Evolutionary conservation across 2,329 filamentous ascomycete species (phyloP), one percentile per base, ranked within the genome.

Genomic region (Talaromyces amestolkiae): DNA sequence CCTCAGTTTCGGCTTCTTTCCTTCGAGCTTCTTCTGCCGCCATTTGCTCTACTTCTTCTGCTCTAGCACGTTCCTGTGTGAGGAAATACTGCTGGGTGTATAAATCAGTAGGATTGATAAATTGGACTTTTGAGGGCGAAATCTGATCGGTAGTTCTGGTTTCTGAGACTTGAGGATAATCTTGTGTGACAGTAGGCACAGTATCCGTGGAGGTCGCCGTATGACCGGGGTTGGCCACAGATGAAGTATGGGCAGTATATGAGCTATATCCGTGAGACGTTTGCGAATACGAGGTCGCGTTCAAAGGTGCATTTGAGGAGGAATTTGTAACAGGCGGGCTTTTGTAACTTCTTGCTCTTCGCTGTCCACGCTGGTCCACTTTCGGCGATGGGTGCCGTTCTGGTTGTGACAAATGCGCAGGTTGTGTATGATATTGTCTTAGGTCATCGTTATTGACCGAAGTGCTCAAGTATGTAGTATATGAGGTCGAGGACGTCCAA

Each of bases 71-170:
- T 56, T 66, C 65, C 19, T 66, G 61, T 15, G 54, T 54, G 51
- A 60, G 47, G n/a, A 63, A 53, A 22, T 66, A 66, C 49, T 66
- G 61, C 19, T 66, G 61, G 11, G 49, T 60, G 27, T 61, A 66
- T 7, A 64, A 58, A 49, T 64, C 61, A 24, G 24, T 64, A 17
- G 65, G 61, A 10, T 66, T 61, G 22, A 66, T 64, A 10, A 24
- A 64, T n/a, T 66, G 65, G 15, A 64, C 39, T 15, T 61, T 60
- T 49, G 61, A 58, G 4, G 61, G 61, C 0, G 65, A 61, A 19
- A 45, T 64, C 35, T 66, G 60, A 17, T 63, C 10, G 7, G 65
- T 37, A 33, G 45, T 27, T 35, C 22, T 19, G 3, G 60, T 22
- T 33, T 59, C 60, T 41, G 51, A 19, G 11, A 39, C 33, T 41